phyloP scores from a whole-genome alignment of 2,329 filamentous ascomycete species.

The Penicillium brasilianum region DNA sequence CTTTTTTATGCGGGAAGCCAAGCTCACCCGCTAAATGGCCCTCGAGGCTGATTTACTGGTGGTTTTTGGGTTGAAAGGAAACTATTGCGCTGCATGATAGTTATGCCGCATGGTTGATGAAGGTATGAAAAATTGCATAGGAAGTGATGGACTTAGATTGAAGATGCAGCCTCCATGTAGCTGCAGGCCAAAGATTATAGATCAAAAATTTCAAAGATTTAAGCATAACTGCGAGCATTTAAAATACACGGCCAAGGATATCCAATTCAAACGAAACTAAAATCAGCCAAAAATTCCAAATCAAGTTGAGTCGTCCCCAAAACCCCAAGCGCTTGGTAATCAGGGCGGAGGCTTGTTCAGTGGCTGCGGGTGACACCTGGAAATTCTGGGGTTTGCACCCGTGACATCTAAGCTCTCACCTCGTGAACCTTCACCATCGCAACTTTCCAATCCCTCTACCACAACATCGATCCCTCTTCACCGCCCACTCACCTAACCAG shows the following conservation, averaged over 20 bases:
- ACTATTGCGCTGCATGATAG: not conserved
- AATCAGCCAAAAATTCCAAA: too few relatives aligned
- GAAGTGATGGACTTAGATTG: not conserved
- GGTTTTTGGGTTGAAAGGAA: not conserved
- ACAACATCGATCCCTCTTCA: not conserved
- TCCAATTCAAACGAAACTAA: too few relatives aligned
- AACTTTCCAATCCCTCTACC: not conserved
- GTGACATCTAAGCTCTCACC: conserved; percentile 6
- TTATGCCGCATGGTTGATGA: not conserved
- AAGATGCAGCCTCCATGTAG: not conserved
- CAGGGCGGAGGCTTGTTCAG: too few relatives aligned
- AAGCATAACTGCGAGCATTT: not conserved
- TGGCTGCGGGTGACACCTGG: conserved; percentile 1
- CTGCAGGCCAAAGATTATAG: not conserved
- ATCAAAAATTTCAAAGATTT: conserved; percentile 1
- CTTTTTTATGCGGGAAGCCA: conserved; percentile 63
- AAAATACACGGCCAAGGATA: not conserved
- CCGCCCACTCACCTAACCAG: not conserved
- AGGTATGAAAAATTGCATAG: not conserved
- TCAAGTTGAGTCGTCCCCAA: too few relatives aligned
- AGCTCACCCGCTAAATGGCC: conserved; percentile 48
- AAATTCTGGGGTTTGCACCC: conserved; percentile 1
- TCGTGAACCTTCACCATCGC: not conserved
- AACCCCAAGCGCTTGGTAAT: too few relatives aligned
- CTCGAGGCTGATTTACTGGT: not conserved